Percentiles rank a stretch among this genome's conserved stretches.
phyloP scores from a whole-genome alignment of 2,329 filamentous ascomycete species.

The Colletotrichum sp. region DNA sequence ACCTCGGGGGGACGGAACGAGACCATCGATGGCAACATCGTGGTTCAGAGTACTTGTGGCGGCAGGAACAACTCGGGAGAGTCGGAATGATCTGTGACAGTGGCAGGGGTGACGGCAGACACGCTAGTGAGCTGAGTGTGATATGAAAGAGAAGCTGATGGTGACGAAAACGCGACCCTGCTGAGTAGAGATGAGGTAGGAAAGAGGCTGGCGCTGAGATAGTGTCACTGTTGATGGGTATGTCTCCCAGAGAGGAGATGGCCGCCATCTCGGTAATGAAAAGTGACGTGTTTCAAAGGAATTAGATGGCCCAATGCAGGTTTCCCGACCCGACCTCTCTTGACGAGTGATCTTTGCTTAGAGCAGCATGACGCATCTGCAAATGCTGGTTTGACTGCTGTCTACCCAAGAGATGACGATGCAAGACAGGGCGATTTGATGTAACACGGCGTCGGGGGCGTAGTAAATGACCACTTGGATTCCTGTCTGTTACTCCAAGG shows the following conservation, averaged over 20 bases:
- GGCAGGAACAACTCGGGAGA: not conserved
- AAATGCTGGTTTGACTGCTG: constrained; percentile 7
- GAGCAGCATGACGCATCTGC: not conserved
- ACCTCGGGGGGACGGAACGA: not conserved
- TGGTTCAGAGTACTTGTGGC: not conserved
- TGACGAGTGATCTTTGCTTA: not conserved
- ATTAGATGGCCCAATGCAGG: not conserved
- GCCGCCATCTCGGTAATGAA: not conserved
- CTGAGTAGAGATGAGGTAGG: not conserved
- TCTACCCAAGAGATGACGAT: not conserved
- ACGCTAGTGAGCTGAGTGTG: not conserved
- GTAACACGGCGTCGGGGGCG: not conserved
- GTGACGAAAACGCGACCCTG: not conserved
- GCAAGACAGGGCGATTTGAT: not conserved
- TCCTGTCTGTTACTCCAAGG: not conserved
- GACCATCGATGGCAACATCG: not conserved
- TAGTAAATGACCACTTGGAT: not conserved
- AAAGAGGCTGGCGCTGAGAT: not conserved
- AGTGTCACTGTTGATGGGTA: not conserved
- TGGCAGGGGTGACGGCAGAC: not conserved
- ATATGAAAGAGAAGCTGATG: not conserved
- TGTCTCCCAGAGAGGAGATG: not conserved
- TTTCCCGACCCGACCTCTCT: not conserved
- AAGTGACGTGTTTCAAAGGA: not conserved
- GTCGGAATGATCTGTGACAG: not conserved